Evolutionary conservation across 148 eudicot species (phyloP).

Genomic region (Rhododendron ferrugineum): DNA sequence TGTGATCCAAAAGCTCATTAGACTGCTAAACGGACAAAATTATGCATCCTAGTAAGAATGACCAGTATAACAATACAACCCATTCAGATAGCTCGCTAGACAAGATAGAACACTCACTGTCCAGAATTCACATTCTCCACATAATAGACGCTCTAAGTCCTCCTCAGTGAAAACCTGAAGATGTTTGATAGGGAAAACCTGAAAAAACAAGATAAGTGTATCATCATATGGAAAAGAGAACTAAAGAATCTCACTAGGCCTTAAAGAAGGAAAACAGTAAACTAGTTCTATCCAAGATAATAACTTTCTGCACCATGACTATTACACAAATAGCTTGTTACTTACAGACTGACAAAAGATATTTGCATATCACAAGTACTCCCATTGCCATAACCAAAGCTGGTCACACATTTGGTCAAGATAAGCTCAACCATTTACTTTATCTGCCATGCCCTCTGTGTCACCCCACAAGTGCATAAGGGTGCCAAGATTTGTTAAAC

Average conservation of each 20-base stretch:
- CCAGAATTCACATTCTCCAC: conserved; percentile 86
- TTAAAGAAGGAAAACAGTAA: background rate
- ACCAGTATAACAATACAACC: background rate
- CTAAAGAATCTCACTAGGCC: background rate
- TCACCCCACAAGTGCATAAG: background rate
- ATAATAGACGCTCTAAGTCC: conserved; percentile 72
- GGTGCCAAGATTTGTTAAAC: background rate
- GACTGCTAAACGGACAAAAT: conserved; percentile 43
- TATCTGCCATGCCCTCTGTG: background rate
- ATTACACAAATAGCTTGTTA: background rate
- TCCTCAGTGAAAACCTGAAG: conserved; percentile 77
- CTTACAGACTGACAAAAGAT: background rate
- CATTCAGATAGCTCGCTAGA: background rate
- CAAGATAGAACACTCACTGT: conserved; percentile 43
- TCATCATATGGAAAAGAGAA: background rate
- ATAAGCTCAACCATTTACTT: background rate
- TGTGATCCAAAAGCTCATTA: conserved; percentile 68
- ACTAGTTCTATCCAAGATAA: background rate
- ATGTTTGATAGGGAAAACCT: conserved; percentile 75
- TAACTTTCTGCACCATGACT: background rate
- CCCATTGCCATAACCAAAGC: background rate
- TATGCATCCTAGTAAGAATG: background rate
- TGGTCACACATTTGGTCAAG: background rate
- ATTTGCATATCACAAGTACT: background rate
- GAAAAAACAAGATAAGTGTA: conserved; percentile 18